Base-by-base conservation (phyloP, 257 asterid genomes). In the Solanum corneliomulleri region DNA sequence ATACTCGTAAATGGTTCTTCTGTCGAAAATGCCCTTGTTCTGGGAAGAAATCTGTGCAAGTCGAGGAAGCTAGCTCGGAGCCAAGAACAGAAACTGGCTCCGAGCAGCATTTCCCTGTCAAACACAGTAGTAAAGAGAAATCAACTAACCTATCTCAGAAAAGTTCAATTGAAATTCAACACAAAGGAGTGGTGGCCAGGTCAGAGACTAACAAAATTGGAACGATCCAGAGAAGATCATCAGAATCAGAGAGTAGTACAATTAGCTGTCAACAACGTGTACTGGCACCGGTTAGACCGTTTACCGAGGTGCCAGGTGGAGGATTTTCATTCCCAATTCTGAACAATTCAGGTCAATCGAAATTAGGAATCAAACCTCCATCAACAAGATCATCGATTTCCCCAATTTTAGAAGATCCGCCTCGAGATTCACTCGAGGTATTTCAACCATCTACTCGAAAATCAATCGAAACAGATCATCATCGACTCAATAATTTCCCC, bases 251-350 rank as follows among this genome's bases (percentile, higher is more conserved):
- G 42, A 69, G 31, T 62, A 66, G 87, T 89, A 6, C 92, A 42
- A 77, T 42, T 89, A 2, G 93, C 18, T 42, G 69, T 13, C 91
- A 92, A 89, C 95, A 91, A 66, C 91, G 98, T 0, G 88, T 96
- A 15, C 87, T 93, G 3, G 92, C 93, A 1, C 86, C 94, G 0
- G 92, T 93, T 11, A 84, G 90, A 60, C 70, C 95, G 2, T 93
- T 92, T 68, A 72, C 69, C 9, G 87, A 20, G 91, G 80, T 88
- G 2, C 21, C 84, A 0, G 93, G 88, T 5, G 81, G 81, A 6
- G 91, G 94, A 2, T 95, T 96, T 71, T 93, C 99, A 4, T 96
- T 95, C 77, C 99, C 98, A 0, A 88, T 96, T n/a, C 86, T 96
- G 47, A 91, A 89, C 39, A 60, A 89, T 15, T 33, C 95, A 2